A percentile compares a stretch with the other conserved stretches of the same genome.
These are phyloP conservation scores for Pseudonectria foliicola DNA, from an alignment of 2,329 filamentous ascomycete genomes.

Conservation along the genomic window DNA sequence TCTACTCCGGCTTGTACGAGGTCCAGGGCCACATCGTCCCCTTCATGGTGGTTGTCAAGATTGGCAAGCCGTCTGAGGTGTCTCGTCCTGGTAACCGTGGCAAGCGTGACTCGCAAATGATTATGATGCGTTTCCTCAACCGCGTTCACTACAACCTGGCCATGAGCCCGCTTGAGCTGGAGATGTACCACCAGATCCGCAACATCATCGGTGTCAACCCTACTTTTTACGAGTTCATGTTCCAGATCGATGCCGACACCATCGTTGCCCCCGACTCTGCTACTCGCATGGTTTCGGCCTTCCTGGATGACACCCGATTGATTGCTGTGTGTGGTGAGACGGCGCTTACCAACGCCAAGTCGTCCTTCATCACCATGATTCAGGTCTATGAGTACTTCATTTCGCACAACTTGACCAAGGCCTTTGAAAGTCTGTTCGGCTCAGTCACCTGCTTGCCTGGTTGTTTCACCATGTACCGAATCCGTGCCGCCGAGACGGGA, in stretches of 20 bases:
- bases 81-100: slow-evolving; percentile 93
- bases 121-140: slow-evolving; percentile 98
- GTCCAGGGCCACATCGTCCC: slow-evolving; percentile 97
- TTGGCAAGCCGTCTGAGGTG: slow-evolving; percentile 96
- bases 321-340: slow-evolving; percentile 95
- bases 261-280: slow-evolving; percentile 84
- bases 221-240: slow-evolving; percentile 93
- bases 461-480: slow-evolving; percentile 99
- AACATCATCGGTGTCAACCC: slow-evolving; percentile 99
- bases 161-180: slow-evolving; percentile 93
- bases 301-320: slow-evolving; percentile 86
- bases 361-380: slow-evolving; percentile 96
- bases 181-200: slow-evolving; percentile 97
- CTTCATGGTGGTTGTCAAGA: slow-evolving; percentile 93
- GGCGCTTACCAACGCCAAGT: slow-evolving; percentile 83
- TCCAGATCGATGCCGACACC: slow-evolving; percentile 97
- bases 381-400: slow-evolving; percentile 99
- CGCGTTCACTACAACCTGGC: slow-evolving; percentile 94
- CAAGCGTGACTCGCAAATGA: slow-evolving; percentile 98
- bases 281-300: slow-evolving; percentile 85
- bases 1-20: slow-evolving; percentile 96
- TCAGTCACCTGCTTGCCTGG: slow-evolving; percentile 96
- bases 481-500: slow-evolving; percentile 86
- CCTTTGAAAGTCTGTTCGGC: slow-evolving; percentile 94
- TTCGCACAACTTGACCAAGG: slow-evolving; percentile 93